phyloP scores from a whole-genome alignment of 148 eudicot species.

The Silene latifolia region DNA sequence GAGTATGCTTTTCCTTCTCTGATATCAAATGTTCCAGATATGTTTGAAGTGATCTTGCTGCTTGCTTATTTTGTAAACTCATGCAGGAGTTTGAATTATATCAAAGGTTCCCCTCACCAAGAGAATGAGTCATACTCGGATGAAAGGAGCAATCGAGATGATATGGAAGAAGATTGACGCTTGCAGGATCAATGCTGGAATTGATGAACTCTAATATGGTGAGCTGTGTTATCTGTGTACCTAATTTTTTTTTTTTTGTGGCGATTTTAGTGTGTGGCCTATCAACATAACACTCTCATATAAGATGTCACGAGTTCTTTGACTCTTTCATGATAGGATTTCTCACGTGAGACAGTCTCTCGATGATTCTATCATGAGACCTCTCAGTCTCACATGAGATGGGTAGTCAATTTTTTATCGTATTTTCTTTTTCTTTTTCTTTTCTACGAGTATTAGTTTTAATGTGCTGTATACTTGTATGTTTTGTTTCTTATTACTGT shows the following conservation, averaged over 20 bases:
- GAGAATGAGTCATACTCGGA: slow-evolving; percentile 34
- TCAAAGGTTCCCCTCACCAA: slow-evolving; percentile 37
- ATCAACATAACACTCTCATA: not conserved
- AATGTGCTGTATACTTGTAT: not conserved
- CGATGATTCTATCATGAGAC: not conserved
- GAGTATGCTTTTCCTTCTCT: not conserved
- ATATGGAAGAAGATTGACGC: slow-evolving; percentile 45
- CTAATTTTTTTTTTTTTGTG: not conserved
- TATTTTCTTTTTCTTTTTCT: too few species aligned
- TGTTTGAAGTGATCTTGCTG: not conserved
- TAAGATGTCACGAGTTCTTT: not conserved
- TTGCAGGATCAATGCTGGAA: not conserved
- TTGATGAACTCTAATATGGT: slow-evolving; percentile 12
- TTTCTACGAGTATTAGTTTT: not conserved
- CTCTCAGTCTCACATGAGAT: too few species aligned
- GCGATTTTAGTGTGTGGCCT: not conserved
- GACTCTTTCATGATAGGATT: not conserved
- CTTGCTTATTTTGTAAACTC: slow-evolving; percentile 5
- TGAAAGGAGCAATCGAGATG: slow-evolving; percentile 35
- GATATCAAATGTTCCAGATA: not conserved
- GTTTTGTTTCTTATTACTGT: not conserved
- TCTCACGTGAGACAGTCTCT: too few species aligned
- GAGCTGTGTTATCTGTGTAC: not conserved
- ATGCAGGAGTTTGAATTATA: slow-evolving; percentile 52
- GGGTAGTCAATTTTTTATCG: too few species aligned